phyloP scores from a whole-genome alignment of 1,284 basidiomycete genomes.

The Coniferiporia weirii region DNA sequence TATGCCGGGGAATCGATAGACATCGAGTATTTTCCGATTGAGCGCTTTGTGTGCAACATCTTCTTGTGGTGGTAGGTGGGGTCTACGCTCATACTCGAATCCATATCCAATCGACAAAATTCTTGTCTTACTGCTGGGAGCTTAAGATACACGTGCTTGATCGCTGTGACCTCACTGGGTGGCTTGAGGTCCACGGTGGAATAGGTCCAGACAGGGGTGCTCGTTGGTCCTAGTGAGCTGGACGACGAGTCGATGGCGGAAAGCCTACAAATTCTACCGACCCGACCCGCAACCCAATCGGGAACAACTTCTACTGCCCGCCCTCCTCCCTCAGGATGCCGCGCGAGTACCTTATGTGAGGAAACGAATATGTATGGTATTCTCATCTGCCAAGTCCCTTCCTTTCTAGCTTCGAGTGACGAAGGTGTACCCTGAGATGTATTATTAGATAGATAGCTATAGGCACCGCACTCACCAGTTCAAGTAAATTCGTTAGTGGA shows the following conservation, averaged over 20 bases:
- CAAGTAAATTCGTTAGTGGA: too few relatives aligned
- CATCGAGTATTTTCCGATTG: conserved; percentile 14
- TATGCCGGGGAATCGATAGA: conserved; percentile 17
- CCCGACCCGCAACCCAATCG: too few relatives aligned
- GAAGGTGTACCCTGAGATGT: too few relatives aligned
- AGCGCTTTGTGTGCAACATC: conserved; percentile 16
- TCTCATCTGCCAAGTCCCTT: too few relatives aligned
- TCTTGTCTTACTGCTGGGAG: not conserved
- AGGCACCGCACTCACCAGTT: too few relatives aligned
- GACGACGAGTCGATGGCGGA: not conserved
- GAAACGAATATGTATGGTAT: too few relatives aligned
- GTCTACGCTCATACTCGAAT: not conserved
- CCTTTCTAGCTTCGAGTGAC: too few relatives aligned
- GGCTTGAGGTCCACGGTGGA: not conserved
- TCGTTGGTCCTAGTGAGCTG: not conserved
- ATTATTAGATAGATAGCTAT: too few relatives aligned
- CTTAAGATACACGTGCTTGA: conserved; percentile 5
- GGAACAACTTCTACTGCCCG: too few relatives aligned
- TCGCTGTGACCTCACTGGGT: conserved; percentile 6
- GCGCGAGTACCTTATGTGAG: too few relatives aligned
- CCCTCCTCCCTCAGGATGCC: too few relatives aligned
- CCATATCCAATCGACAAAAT: not conserved
- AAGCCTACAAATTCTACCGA: not conserved
- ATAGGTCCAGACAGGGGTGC: not conserved
- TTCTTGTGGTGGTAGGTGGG: conserved; percentile 14